Conservation (phyloP, 2,329 filamentous ascomycete species). For the Xylariaceae sp. region DNA sequence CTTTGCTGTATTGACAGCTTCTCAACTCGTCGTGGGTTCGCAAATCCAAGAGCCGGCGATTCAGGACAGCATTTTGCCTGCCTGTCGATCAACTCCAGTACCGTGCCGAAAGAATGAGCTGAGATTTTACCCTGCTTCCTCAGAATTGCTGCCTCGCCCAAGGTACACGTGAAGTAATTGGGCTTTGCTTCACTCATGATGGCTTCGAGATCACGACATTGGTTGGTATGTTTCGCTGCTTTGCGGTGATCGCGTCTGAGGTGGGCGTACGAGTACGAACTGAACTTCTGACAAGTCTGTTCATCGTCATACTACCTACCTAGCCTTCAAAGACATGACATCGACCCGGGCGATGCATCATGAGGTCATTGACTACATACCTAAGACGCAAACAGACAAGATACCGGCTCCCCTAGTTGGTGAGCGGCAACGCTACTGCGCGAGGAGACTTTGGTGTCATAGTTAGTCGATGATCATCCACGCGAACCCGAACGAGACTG, state of each 20-base stretch:
- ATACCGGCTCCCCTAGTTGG: background rate
- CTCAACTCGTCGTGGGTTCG: conserved; percentile 23
- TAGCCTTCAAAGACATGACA: background rate
- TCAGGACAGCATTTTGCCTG: conserved; percentile 39
- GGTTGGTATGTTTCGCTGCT: background rate
- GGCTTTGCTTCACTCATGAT: conserved; percentile 15
- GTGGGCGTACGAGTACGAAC: background rate
- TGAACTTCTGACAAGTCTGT: background rate
- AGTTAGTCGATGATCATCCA: background rate
- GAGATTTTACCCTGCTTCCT: conserved; percentile 21
- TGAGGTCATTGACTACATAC: background rate
- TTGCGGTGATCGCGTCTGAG: background rate
- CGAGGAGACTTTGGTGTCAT: background rate
- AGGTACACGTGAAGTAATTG: conserved; percentile 58
- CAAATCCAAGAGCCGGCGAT: conserved; percentile 47
- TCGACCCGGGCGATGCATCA: background rate
- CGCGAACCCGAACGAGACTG: background rate
- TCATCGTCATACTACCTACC: background rate
- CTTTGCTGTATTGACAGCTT: background rate
- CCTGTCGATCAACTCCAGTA: conserved; percentile 46
- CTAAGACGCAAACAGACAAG: background rate
- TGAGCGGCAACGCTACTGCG: too few relatives aligned
- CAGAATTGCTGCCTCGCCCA: conserved; percentile 47
- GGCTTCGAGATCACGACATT: background rate
- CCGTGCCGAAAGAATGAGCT: conserved; percentile 38